These are phyloP conservation scores for Lepidium didymum DNA, from an alignment of 345 rosid genomes.

Conservation along the genomic window DNA sequence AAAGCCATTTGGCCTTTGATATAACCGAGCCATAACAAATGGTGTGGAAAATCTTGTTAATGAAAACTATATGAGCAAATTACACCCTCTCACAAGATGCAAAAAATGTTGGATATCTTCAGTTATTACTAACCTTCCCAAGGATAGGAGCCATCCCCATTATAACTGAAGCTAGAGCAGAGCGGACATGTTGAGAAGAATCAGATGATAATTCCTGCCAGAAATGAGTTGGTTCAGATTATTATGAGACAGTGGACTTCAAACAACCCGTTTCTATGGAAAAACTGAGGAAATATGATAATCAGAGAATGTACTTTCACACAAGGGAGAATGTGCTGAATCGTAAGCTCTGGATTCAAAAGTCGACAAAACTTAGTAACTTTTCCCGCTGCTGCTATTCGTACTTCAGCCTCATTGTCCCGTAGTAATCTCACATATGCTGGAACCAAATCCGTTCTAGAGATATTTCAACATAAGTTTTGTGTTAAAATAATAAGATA, in stretches of 20 bases:
- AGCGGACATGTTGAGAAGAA: conserved; percentile 97
- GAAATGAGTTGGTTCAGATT: conserved; percentile 30
- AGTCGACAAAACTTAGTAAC: conserved; percentile 90
- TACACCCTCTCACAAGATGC: not conserved
- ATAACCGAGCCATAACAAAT: not conserved
- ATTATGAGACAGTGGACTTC: not conserved
- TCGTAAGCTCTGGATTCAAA: conserved; percentile 78
- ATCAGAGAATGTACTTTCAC: conserved; percentile 55
- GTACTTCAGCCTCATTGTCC: conserved; percentile 99
- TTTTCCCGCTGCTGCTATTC: conserved; percentile 98
- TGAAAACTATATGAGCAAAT: not conserved
- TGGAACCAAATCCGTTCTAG: conserved; percentile 82
- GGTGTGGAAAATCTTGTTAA: not conserved
- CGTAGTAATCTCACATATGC: conserved; percentile 92
- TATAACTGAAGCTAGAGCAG: conserved; percentile 94
- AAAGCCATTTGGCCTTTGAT: not conserved
- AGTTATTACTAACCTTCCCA: conserved; percentile 38
- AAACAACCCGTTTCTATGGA: not conserved
- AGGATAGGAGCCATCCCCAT: conserved; percentile 99
- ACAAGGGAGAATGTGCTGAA: conserved; percentile 86
- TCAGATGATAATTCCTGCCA: conserved; percentile 89
- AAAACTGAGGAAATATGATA: not conserved
- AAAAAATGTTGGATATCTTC: conserved; percentile 14
- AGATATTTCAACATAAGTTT: not conserved
- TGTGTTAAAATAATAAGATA: not conserved